Conservation (phyloP, 768 basidiomycete genomes). For the Roridomyces roridus region DNA sequence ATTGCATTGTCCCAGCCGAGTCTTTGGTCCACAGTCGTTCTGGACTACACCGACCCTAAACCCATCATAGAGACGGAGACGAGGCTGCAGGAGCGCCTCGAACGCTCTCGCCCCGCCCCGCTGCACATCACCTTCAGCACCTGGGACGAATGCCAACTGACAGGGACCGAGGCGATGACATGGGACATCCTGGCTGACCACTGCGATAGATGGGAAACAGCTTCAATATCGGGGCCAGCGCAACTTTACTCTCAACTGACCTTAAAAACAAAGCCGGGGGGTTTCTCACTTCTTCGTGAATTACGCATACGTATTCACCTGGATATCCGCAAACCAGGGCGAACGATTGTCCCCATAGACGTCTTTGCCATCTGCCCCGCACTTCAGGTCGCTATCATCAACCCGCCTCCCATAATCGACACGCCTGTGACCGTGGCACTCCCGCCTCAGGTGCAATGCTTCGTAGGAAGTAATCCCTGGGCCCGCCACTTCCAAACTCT, state of each 20-base stretch:
- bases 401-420: too few species aligned
- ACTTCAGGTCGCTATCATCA: too few species aligned
- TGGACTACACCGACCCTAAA: too few species aligned
- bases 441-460: background rate
- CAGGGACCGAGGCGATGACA: background rate
- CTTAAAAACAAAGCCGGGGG: too few species aligned
- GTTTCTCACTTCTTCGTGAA: too few species aligned
- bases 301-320: too few species aligned
- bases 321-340: constrained; percentile 25
- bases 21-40: background rate
- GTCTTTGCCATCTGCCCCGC: too few species aligned
- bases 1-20: background rate
- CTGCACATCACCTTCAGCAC: background rate
- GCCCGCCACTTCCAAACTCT: background rate
- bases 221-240: background rate
- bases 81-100: background rate
- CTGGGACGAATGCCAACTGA: background rate
- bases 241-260: background rate
- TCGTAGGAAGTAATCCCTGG: background rate
- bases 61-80: too few species aligned
- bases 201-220: background rate
- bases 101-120: background rate
- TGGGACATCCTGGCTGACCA: background rate
- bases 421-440: background rate
- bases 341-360: too few species aligned